phyloP scores from a whole-genome alignment of 352 stramenopile species.

The Phytophthora meadii region DNA sequence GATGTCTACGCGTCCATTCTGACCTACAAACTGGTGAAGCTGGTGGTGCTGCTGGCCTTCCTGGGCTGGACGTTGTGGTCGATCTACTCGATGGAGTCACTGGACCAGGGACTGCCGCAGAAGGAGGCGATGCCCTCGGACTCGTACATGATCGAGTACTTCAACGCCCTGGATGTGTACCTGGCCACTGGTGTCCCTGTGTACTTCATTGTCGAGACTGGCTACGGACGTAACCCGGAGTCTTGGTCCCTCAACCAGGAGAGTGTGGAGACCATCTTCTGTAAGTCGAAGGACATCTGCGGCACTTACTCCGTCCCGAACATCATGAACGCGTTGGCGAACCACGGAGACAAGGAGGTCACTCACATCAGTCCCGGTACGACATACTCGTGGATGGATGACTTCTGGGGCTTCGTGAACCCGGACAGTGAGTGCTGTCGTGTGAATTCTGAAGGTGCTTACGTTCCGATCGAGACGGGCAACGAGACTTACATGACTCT shows the following conservation, averaged over 20 bases:
- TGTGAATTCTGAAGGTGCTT: conserved; percentile 49
- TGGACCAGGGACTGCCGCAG: conserved; percentile 67
- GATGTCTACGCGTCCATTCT: conserved; percentile 58
- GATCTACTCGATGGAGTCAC: conserved; percentile 58
- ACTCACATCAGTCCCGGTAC: conserved; percentile 64
- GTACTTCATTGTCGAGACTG: conserved; percentile 71
- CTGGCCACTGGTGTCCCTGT: conserved; percentile 63
- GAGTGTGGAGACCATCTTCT: conserved; percentile 54
- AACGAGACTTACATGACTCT: conserved; percentile 57
- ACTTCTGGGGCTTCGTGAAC: conserved; percentile 72
- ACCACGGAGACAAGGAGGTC: conserved; percentile 46
- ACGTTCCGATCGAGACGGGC: conserved; percentile 52
- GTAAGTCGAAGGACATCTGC: conserved; percentile 70
- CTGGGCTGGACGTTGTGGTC: conserved; percentile 52
- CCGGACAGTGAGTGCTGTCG: conserved; percentile 69
- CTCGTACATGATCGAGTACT: conserved; percentile 78
- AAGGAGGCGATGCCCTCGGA: conserved; percentile 68
- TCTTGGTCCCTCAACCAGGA: conserved; percentile 56
- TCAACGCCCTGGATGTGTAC: conserved; percentile 62
- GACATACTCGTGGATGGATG: conserved; percentile 76
- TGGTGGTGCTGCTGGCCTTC: conserved; percentile 58
- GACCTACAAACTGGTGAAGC: conserved; percentile 54
- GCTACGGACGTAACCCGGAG: conserved; percentile 57
- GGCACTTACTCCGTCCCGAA: conserved; percentile 60
- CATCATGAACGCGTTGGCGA: conserved; percentile 62